Percentiles rank a stretch among this genome's conserved stretches.
Evolutionary conservation across 2,329 filamentous ascomycete genomes (phyloP).

Genomic region (Apiospora hydei): DNA sequence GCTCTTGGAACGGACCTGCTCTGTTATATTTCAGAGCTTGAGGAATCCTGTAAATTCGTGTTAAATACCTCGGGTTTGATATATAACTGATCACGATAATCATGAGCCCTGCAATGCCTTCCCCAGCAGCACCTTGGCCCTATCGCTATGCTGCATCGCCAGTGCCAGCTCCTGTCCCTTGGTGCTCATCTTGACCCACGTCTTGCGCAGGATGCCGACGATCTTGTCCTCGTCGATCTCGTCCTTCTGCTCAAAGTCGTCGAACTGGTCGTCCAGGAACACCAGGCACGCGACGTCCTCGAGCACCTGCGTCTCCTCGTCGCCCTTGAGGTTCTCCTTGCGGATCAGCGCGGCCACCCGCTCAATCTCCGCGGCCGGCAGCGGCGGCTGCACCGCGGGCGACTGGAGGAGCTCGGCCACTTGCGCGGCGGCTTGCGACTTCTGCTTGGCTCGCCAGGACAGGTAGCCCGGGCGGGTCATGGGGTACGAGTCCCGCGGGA

Average conservation of each 20-base stretch:
- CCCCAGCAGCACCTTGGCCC: constrained; percentile 66
- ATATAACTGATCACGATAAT: background rate
- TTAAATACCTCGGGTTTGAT: background rate
- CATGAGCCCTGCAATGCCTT: constrained; percentile 61
- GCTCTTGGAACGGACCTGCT: background rate
- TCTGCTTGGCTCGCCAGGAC: constrained; percentile 78
- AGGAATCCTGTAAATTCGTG: background rate
- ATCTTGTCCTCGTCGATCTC: constrained; percentile 80
- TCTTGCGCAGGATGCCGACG: constrained; percentile 73
- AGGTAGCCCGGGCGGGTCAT: constrained; percentile 80
- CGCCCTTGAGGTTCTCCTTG: constrained; percentile 75
- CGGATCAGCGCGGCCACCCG: constrained; percentile 75
- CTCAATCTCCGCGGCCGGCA: constrained; percentile 59
- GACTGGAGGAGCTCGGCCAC: constrained; percentile 62
- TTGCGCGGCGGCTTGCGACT: constrained; percentile 65
- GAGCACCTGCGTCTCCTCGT: constrained; percentile 74
- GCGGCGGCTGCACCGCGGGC: constrained; percentile 44
- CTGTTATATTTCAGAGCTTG: background rate
- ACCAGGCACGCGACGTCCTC: constrained; percentile 89
- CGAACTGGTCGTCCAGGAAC: constrained; percentile 87
- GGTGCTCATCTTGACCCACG: constrained; percentile 78
- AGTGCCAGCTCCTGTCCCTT: constrained; percentile 70
- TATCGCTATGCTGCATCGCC: constrained; percentile 68
- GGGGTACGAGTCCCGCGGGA: constrained; percentile 76
- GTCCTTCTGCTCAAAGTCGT: constrained; percentile 74